Percentiles rank a stretch among this genome's conserved stretches.
Evolutionary conservation across 108 stramenopile species (phyloP).

Genomic region (Nitzschia putrida): DNA sequence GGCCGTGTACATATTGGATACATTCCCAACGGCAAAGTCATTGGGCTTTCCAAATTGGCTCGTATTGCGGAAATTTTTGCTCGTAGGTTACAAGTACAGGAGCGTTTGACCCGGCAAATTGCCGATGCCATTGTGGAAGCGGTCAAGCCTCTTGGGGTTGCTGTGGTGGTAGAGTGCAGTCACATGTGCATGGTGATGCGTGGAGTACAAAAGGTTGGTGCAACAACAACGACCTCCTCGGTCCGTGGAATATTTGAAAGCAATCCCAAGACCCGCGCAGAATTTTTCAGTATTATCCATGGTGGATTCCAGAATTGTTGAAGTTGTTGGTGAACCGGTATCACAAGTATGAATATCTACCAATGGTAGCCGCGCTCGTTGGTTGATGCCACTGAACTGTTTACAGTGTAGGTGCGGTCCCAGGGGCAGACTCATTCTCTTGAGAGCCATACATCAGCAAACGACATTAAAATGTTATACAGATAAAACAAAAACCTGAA

Average conservation of each 20-base stretch:
- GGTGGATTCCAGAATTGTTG: conserved; percentile 12
- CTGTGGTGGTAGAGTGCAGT: conserved; percentile 94
- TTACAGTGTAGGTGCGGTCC: too few relatives aligned
- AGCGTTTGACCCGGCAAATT: conserved; percentile 95
- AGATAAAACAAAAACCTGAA: too few relatives aligned
- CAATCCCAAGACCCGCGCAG: conserved; percentile 87
- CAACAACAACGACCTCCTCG: conserved; percentile 88
- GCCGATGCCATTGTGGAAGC: conserved; percentile 93
- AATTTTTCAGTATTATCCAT: conserved; percentile 93
- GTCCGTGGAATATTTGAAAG: conserved; percentile 90
- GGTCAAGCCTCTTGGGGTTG: conserved; percentile 92
- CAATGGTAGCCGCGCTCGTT: too few relatives aligned
- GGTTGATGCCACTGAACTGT: too few relatives aligned
- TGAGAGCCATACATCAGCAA: too few relatives aligned
- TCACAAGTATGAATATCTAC: too few relatives aligned
- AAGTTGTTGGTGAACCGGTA: too few relatives aligned
- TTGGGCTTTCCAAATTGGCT: conserved; percentile 93
- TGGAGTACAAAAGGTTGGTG: conserved; percentile 92
- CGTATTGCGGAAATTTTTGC: conserved; percentile 93
- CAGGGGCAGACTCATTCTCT: too few relatives aligned
- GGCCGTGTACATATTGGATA: conserved; percentile 97
- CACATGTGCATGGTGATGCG: conserved; percentile 99
- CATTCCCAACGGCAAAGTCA: conserved; percentile 93
- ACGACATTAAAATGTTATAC: too few relatives aligned
- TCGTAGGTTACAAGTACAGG: conserved; percentile 97